Evolutionary conservation across 83 land plant genomes (phyloP), one percentile per base, ranked within the genome.

Genomic region (Isoetes engelmannii): DNA sequence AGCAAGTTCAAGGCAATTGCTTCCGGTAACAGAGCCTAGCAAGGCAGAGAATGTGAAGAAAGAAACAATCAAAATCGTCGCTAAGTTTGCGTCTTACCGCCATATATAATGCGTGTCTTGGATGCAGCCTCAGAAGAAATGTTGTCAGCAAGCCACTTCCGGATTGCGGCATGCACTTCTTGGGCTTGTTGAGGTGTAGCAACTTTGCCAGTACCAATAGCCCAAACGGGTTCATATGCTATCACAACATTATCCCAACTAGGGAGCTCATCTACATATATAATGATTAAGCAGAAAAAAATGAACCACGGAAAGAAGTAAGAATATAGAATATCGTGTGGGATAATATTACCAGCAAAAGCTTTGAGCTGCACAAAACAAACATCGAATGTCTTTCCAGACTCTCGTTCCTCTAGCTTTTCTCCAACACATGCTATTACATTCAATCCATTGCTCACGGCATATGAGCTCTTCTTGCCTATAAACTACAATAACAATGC

Each of bases 171-270:
- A 79, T 94, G 99, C 10, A 94, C 99, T 74, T 94, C 99, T 75
- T 94, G 99, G 15, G 99, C 99, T 64, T 94, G 99, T 74, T 77
- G 69, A 5, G 99, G 99, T 45, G 84, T 77, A 17, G 99, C 93
- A 44, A 94, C 97, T 81, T 94, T 90, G 46, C 97, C 97, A 28
- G 99, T 94, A 48, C 99, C 99, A 77, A 94, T 94, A 13, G 99
- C 99, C 99, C 99, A 94, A 4, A 94, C 97, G 41, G 99, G 99
- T 78, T 94, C 99, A 76, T 94, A 94, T 5, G 99, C 99, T 74
- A 94, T 77, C n/a, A 94, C 99, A 51, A 94, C 72, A 74, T 88
- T 69, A 47, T 79, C 81, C 97, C 96, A 94, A 72, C 88, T 82
- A 6, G 99, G 81, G 1, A 94, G 79, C 63, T 70, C 81, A 83